phyloP scores from a whole-genome alignment of 208 protist genomes.

The Acanthamoeba healyi region DNA sequence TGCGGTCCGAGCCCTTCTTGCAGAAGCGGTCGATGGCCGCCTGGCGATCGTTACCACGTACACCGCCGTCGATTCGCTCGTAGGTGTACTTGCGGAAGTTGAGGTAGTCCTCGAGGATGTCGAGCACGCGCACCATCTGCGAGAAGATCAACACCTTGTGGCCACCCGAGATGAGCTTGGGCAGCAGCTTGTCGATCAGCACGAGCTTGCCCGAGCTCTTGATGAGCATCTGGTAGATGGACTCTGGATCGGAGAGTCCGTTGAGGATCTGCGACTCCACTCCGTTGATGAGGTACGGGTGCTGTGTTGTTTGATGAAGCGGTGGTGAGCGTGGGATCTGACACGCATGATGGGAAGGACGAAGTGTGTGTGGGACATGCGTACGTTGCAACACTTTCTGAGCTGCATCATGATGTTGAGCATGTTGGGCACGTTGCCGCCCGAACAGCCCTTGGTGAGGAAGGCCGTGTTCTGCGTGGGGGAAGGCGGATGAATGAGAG shows the following conservation, averaged over 20 bases:
- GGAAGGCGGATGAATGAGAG: not conserved
- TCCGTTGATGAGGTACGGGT: constrained; percentile 88
- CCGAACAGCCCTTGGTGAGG: constrained; percentile 59
- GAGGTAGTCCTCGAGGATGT: constrained; percentile 92
- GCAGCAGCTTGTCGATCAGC: constrained; percentile 95
- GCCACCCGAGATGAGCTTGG: constrained; percentile 87
- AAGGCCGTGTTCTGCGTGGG: constrained; percentile 45
- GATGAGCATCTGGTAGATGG: constrained; percentile 81
- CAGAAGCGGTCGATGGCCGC: constrained; percentile 90
- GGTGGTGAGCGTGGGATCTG: no score
- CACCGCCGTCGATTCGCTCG: constrained; percentile 90
- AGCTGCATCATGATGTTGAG: constrained; percentile 93
- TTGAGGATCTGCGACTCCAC: constrained; percentile 76
- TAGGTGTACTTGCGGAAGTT: constrained; percentile 86
- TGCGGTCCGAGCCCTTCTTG: constrained; percentile 73
- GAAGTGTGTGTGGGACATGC: no score
- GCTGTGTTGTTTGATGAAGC: no score
- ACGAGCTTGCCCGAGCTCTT: constrained; percentile 92
- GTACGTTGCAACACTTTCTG: constrained; percentile 91
- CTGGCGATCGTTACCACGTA: constrained; percentile 87
- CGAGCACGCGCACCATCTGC: constrained; percentile 90
- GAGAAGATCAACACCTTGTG: constrained; percentile 92
- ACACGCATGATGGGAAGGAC: no score
- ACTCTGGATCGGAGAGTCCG: constrained; percentile 23
- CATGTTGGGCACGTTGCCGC: constrained; percentile 78